Evolutionary conservation across 1,284 basidiomycete species (phyloP).

Genomic region (Ceratobasidium sp.): DNA sequence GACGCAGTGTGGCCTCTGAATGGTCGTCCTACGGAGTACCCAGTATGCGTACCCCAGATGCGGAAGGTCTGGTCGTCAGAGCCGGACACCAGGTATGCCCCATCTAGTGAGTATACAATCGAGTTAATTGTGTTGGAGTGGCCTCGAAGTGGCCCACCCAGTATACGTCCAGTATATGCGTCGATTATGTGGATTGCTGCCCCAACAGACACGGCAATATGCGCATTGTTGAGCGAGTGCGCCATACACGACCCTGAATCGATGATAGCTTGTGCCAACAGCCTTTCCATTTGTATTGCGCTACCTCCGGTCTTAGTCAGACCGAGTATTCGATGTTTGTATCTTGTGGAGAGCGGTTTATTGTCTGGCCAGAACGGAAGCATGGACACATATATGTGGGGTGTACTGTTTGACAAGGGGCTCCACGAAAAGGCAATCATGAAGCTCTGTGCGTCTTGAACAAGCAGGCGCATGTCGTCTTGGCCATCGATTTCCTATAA

Average conservation of each 20-base stretch:
- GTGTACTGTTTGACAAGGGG: neutral
- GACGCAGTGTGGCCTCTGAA: neutral
- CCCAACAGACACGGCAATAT: too few relatives aligned
- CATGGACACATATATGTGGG: conserved; percentile 11
- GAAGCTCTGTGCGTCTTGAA: neutral
- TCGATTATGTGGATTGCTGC: neutral
- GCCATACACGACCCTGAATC: neutral
- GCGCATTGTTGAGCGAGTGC: too few relatives aligned
- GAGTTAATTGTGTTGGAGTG: neutral
- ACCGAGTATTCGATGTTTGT: neutral
- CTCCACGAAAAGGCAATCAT: neutral
- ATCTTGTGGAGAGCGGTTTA: neutral
- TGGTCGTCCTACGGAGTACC: neutral
- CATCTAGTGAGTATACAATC: neutral
- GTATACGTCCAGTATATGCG: neutral
- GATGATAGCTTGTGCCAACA: neutral
- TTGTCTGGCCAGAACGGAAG: conserved; percentile 1
- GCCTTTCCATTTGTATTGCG: too few relatives aligned
- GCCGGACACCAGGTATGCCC: neutral
- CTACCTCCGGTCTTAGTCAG: too few relatives aligned
- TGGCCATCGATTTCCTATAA: too few relatives aligned
- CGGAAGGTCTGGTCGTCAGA: neutral
- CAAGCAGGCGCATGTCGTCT: too few relatives aligned
- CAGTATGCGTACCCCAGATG: neutral
- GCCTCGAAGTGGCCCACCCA: neutral